phyloP scores from a whole-genome alignment of 331 rosid species.

The Quercus lobata region DNA sequence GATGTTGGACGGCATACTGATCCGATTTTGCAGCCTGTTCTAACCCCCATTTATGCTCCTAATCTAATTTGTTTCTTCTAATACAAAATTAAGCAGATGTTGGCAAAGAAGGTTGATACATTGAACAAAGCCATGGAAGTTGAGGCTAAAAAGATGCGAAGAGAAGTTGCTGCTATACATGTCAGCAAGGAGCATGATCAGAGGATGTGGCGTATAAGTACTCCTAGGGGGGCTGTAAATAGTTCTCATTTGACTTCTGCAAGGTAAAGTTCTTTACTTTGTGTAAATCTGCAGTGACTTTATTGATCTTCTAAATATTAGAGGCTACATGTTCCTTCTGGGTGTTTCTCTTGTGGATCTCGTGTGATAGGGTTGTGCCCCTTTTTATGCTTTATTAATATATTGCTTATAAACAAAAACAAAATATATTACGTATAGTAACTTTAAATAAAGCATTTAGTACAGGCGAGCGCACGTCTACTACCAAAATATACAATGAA shows the following conservation, averaged over 20 bases:
- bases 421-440: too few species aligned
- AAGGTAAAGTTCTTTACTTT: conserved; percentile 34
- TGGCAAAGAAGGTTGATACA: conserved; percentile 85
- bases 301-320: too few species aligned
- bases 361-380: too few species aligned
- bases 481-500: too few species aligned
- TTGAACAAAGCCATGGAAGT: conserved; percentile 91
- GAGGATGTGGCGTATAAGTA: conserved; percentile 44
- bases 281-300: background rate
- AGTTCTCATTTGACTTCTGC: conserved; percentile 51
- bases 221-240: conserved; percentile 51
- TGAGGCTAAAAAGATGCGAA: conserved; percentile 79
- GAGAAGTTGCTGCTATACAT: conserved; percentile 76
- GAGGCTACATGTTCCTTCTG: too few species aligned
- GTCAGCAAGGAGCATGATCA: conserved; percentile 55
- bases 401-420: too few species aligned
- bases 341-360: too few species aligned
- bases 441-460: too few species aligned
- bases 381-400: too few species aligned
- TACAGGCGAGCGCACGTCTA: too few species aligned
- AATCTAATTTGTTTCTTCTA: conserved; percentile 20
- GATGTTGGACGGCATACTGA: conserved; percentile 47
- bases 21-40: background rate
- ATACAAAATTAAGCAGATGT: conserved; percentile 46
- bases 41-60: background rate